Evolutionary conservation across 768 basidiomycete genomes (phyloP), one percentile per base, ranked within the genome.

Genomic region (Tremella yokohamensis): DNA sequence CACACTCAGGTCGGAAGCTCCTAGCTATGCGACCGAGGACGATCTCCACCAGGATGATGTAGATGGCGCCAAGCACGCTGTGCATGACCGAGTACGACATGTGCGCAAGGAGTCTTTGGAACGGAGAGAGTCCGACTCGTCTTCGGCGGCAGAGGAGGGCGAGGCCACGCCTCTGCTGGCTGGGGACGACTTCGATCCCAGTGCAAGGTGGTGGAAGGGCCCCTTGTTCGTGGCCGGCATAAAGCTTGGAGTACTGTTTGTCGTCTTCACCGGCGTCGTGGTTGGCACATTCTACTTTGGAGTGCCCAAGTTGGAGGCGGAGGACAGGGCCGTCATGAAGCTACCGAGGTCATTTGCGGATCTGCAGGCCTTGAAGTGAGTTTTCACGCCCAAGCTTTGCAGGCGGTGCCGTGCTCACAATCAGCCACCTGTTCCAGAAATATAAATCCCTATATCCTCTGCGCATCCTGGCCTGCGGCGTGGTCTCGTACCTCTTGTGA

Each of bases 401-500:
- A 11, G n/a, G n/a, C n/a, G n/a, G 11, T 40, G 18, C 11, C 39
- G 20, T 42, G 54, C 54, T 66, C 47, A 58, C 19, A 18, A 44
- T 19, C 51, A 74, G 68, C 54, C 55, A 63, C 0, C 49, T 73
- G 29, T 73, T 71, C 62, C 71, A 70, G 45, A 94, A 94, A 74
- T 97, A 97, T 78, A 83, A 90, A 49, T 84, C 87, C 58, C 87
- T 89, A 62, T 89, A 91, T 74, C 90, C 90, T 2, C 84, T 82
- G 76, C 84, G 90, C 49, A 88, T 93, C 61, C 79, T 96, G 49
- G 75, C 92, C 29, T 93, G 89, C 76, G 97, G 89, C 78, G 84
- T 90, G 59, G 83, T 83, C 50, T 88, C 89, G 1, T 97, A 94
- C 76, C 82, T 97, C 66, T 98, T 96, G 92, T 93, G 65, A 62